phyloP scores from a whole-genome alignment of 106 monocot genomes.

The Vanilla planifolia region DNA sequence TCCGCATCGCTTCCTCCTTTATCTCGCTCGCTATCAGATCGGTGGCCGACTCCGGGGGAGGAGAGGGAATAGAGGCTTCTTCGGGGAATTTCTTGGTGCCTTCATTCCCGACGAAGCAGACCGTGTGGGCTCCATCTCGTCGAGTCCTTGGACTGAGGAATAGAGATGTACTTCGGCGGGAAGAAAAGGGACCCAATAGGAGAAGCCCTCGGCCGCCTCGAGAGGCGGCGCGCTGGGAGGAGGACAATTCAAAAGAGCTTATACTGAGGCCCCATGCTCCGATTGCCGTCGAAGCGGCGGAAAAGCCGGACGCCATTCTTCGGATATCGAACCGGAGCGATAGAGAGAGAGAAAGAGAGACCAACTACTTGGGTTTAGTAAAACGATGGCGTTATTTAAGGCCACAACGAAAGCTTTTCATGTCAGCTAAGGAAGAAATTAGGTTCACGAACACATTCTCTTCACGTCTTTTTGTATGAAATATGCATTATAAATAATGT shows the following conservation, averaged over 20 bases:
- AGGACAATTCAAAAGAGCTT: not conserved
- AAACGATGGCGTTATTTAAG: no score
- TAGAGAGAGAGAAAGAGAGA: no score
- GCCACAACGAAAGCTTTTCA: no score
- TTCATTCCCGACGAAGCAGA: slow-evolving; percentile 16
- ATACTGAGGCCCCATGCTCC: not conserved
- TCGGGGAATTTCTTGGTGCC: not conserved
- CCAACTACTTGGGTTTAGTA: no score
- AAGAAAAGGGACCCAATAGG: slow-evolving; percentile 3
- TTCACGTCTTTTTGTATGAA: no score
- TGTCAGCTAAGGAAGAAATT: no score
- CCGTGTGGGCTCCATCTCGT: not conserved
- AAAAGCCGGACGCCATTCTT: slow-evolving; percentile 16
- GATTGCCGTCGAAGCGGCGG: slow-evolving; percentile 4
- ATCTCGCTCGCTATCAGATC: no score
- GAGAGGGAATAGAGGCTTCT: not conserved
- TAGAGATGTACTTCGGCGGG: not conserved
- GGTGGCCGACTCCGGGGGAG: not conserved
- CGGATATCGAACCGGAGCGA: no score
- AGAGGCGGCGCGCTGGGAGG: not conserved
- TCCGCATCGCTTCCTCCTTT: slow-evolving; percentile 14
- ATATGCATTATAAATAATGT: no score
- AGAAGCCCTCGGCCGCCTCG: not conserved
- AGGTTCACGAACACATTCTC: no score
- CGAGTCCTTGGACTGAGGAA: not conserved